A percentile compares a stretch with the other conserved stretches of the same genome.
Conservation (phyloP, 176 grass and related monocot genomes). For the Eremochloa ophiuroides region DNA sequence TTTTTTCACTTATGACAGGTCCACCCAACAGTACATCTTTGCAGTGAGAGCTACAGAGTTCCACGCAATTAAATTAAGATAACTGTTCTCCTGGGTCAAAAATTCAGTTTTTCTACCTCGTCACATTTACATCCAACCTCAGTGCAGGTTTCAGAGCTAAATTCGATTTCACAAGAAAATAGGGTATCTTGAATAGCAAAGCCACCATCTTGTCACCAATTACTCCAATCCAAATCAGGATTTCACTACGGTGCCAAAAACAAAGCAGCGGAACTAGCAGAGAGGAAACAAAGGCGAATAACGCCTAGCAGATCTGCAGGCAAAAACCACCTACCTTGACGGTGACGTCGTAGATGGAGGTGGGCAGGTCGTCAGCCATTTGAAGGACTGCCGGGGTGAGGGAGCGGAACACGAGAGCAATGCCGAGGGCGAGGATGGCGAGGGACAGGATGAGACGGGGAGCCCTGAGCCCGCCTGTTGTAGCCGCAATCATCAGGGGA, state of each 20-base stretch:
- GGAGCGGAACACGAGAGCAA: background rate
- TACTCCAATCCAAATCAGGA: background rate
- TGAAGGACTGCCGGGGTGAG: background rate
- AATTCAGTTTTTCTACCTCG: background rate
- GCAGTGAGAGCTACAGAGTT: background rate
- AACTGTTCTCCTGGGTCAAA: background rate
- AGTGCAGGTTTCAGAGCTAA: background rate
- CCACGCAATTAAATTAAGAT: background rate
- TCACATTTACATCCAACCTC: background rate
- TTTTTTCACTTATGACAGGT: background rate
- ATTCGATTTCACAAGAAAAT: background rate
- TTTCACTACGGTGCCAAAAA: background rate
- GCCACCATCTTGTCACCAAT: background rate
- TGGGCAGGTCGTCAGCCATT: slow-evolving; percentile 46
- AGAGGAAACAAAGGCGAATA: background rate
- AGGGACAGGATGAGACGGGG: background rate
- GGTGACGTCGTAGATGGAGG: slow-evolving; percentile 46
- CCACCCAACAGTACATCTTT: background rate
- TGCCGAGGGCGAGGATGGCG: slow-evolving; percentile 3
- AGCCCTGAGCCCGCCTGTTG: background rate
- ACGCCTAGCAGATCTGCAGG: background rate
- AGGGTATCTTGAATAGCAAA: background rate
- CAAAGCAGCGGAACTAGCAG: background rate
- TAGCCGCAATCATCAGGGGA: background rate
- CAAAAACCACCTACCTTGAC: slow-evolving; percentile 30